Evolutionary conservation across 2,329 filamentous ascomycete species (phyloP).

Genomic region (Fusarium agapanthi): DNA sequence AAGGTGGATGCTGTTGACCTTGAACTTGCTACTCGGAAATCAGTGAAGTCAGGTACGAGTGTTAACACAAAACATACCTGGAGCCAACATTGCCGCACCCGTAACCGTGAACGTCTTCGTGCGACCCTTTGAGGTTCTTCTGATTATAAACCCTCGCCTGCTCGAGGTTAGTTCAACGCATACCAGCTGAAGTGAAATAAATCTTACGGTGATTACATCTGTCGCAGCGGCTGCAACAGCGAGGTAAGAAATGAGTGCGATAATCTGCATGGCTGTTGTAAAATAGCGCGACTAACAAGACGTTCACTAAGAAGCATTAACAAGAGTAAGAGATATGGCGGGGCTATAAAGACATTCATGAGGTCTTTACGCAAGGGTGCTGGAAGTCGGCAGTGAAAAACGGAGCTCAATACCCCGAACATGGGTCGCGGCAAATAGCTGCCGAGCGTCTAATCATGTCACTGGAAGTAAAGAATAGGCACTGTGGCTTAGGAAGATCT

Average conservation of each 20-base stretch:
- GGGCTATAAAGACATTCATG: not conserved
- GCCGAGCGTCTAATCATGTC: not conserved
- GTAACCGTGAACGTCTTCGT: not conserved
- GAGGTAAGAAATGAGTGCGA: not conserved
- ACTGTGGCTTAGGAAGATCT: not conserved
- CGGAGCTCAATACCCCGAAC: not conserved
- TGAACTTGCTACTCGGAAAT: not conserved
- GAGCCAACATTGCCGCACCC: not conserved
- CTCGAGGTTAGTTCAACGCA: rapidly evolving
- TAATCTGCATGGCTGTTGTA: not conserved
- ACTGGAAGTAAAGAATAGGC: not conserved
- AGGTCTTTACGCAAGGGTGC: not conserved
- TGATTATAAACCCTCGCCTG: not conserved
- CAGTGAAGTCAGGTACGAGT: rapidly evolving
- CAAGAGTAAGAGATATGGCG: rapidly evolving
- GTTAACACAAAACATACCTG: not conserved
- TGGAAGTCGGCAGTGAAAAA: not conserved
- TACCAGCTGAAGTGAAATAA: rapidly evolving
- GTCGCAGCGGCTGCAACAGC: not conserved
- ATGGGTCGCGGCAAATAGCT: not conserved
- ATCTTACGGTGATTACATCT: not conserved
- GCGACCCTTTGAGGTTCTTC: not conserved
- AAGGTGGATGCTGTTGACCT: not conserved
- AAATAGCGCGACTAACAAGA: rapidly evolving
- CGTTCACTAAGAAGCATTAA: rapidly evolving